Evolutionary conservation across 2,329 filamentous ascomycete genomes (phyloP).

Genomic region (Aspergillus tanneri): DNA sequence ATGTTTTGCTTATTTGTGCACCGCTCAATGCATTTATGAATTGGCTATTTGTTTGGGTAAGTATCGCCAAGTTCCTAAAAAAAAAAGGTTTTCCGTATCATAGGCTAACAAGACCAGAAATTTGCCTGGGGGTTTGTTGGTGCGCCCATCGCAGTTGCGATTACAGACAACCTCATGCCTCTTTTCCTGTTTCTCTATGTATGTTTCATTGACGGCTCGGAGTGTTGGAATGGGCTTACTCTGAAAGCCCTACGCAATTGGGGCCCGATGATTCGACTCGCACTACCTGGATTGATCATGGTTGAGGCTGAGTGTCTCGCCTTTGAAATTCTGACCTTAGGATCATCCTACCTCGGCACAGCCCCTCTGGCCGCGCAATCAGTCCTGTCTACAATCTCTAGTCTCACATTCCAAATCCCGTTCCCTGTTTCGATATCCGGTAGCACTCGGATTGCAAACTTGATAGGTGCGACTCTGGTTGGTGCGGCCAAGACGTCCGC

Average conservation of each 20-base stretch:
- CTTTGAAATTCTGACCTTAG: constrained; percentile 87
- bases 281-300: constrained; percentile 88
- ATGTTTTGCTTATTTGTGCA: constrained; percentile 77
- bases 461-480: constrained; percentile 83
- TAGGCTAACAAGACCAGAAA: constrained; percentile 33
- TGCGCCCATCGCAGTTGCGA: constrained; percentile 72
- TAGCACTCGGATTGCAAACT: constrained; percentile 83
- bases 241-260: constrained; percentile 69
- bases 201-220: constrained; percentile 65
- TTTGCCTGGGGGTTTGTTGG: constrained; percentile 70
- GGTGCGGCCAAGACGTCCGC: constrained; percentile 76
- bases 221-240: constrained; percentile 82
- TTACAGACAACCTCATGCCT: constrained; percentile 74
- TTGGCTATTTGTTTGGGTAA: constrained; percentile 74
- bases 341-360: constrained; percentile 74
- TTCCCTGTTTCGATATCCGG: constrained; percentile 88
- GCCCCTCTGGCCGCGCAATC: constrained; percentile 84
- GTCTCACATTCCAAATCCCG: constrained; percentile 84
- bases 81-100: background rate
- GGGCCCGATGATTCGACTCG: constrained; percentile 81
- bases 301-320: constrained; percentile 90
- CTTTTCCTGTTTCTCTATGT: constrained; percentile 73
- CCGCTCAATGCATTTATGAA: constrained; percentile 79
- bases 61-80: constrained; percentile 16
- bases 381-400: constrained; percentile 73